These are phyloP conservation scores for Aspergillus indologenus DNA, from an alignment of 495 filamentous ascomycete species.

Conservation along the genomic window DNA sequence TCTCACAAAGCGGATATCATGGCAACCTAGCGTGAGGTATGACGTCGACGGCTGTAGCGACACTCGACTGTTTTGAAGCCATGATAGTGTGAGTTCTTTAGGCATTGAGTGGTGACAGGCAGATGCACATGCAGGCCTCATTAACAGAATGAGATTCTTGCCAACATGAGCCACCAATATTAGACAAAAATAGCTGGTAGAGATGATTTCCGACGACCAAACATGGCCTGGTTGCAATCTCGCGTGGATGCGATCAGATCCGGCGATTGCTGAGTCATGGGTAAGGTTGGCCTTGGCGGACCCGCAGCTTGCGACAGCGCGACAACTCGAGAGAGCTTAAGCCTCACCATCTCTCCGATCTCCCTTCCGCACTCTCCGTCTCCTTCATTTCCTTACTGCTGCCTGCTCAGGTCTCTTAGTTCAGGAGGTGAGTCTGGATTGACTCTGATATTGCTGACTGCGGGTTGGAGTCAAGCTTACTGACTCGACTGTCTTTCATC, in stretches of 20 bases:
- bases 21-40: neutral
- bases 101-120: too few species aligned
- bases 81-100: neutral
- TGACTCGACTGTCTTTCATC: slow-evolving; percentile 12
- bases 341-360: slow-evolving; percentile 23
- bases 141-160: too few species aligned
- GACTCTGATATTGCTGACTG: neutral
- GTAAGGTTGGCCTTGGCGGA: slow-evolving; percentile 36
- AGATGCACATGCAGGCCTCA: too few species aligned
- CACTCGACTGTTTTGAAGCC: neutral
- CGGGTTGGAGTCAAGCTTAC: neutral
- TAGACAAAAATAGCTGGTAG: too few species aligned
- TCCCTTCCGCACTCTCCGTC: slow-evolving; percentile 20
- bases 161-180: too few species aligned
- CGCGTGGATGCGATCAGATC: neutral
- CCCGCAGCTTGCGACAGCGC: slow-evolving; percentile 41
- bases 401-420: slow-evolving; percentile 2
- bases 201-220: too few species aligned
- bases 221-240: neutral
- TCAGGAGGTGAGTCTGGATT: slow-evolving; percentile 2
- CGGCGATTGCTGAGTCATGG: slow-evolving; percentile 26
- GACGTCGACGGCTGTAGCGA: neutral
- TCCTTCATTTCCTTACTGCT: slow-evolving; percentile 17
- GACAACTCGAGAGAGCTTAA: slow-evolving; percentile 15
- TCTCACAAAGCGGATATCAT: neutral